These are phyloP conservation scores for Hypoxylon fragiforme DNA, from an alignment of 495 filamentous ascomycete genomes.

Conservation along the genomic window DNA sequence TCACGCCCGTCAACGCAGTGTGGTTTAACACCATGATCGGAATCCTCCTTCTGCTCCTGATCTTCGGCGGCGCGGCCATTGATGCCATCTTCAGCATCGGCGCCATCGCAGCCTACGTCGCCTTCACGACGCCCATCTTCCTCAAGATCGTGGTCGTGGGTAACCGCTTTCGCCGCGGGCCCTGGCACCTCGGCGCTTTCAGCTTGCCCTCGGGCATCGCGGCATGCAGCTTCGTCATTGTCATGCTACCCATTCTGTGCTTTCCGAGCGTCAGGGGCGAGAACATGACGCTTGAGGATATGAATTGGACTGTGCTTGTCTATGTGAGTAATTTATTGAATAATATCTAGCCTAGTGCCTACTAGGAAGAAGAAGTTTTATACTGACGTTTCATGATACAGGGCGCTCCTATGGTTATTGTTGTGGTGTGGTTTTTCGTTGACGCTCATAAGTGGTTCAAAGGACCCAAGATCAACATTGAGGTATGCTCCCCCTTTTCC, in stretches of 20 bases:
- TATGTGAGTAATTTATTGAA: constrained; percentile 51
- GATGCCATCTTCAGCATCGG: constrained; percentile 78
- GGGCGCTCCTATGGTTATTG: constrained; percentile 55
- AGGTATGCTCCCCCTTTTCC: constrained; percentile 33
- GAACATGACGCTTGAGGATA: constrained; percentile 59
- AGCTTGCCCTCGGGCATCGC: constrained; percentile 63
- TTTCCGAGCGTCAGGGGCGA: constrained; percentile 62
- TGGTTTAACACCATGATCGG: constrained; percentile 72
- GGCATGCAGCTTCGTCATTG: constrained; percentile 63
- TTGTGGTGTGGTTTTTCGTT: constrained; percentile 70
- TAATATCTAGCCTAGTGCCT: no score
- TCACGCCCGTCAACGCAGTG: constrained; percentile 78
- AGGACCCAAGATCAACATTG: constrained; percentile 70
- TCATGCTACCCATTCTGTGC: constrained; percentile 78
- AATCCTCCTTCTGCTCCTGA: constrained; percentile 64
- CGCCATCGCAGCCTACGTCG: constrained; percentile 72
- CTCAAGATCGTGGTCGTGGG: constrained; percentile 77
- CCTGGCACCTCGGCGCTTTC: constrained; percentile 72
- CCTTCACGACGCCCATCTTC: constrained; percentile 75
- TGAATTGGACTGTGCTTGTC: constrained; percentile 80
- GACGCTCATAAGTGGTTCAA: constrained; percentile 73
- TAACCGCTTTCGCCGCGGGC: constrained; percentile 67
- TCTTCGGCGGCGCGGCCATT: constrained; percentile 70
- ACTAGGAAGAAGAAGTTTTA: no score
- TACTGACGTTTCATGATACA: constrained; percentile 19